Evolutionary conservation across 2,329 filamentous ascomycete genomes (phyloP).

Genomic region (Colletotrichum sp.): DNA sequence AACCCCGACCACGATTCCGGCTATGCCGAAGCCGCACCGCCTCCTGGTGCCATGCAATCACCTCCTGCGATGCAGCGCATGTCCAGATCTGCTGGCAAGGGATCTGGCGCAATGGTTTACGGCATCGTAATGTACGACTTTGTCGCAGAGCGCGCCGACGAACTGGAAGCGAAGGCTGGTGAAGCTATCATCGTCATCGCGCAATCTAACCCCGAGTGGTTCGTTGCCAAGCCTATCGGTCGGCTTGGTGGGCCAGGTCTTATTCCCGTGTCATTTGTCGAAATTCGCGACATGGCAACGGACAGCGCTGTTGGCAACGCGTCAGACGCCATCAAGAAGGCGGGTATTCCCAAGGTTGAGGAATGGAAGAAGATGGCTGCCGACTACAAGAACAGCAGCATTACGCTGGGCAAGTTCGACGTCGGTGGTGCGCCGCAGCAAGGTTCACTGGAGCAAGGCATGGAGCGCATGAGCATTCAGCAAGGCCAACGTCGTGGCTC

Average conservation of each 20-base stretch:
- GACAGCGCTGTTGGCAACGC: slow-evolving; percentile 83
- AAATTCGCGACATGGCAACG: slow-evolving; percentile 92
- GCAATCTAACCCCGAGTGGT: slow-evolving; percentile 98
- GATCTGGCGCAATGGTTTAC: slow-evolving; percentile 85
- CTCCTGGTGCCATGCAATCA: slow-evolving; percentile 7
- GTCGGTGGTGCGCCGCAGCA: slow-evolving; percentile 42
- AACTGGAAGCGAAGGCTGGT: slow-evolving; percentile 91
- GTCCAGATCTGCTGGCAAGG: slow-evolving; percentile 52
- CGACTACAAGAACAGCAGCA: slow-evolving; percentile 99
- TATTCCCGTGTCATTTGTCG: slow-evolving; percentile 95
- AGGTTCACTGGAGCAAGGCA: slow-evolving; percentile 67
- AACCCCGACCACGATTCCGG: slow-evolving; percentile 87
- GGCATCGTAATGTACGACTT: slow-evolving; percentile 98
- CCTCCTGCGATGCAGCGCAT: slow-evolving; percentile 41
- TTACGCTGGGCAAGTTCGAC: slow-evolving; percentile 91
- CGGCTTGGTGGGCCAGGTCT: slow-evolving; percentile 92
- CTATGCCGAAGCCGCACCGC: slow-evolving; percentile 67
- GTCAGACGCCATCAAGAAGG: slow-evolving; percentile 82
- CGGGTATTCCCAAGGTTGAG: slow-evolving; percentile 92
- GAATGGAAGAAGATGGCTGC: slow-evolving; percentile 99
- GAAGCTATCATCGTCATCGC: slow-evolving; percentile 99
- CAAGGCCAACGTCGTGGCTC: slow-evolving; percentile 50
- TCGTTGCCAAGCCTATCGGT: slow-evolving; percentile 98
- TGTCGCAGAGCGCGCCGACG: slow-evolving; percentile 91
- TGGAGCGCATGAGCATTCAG: slow-evolving; percentile 81